Base-by-base conservation (phyloP, 2,329 filamentous ascomycete genomes). In the Coniochaeta sp. region DNA sequence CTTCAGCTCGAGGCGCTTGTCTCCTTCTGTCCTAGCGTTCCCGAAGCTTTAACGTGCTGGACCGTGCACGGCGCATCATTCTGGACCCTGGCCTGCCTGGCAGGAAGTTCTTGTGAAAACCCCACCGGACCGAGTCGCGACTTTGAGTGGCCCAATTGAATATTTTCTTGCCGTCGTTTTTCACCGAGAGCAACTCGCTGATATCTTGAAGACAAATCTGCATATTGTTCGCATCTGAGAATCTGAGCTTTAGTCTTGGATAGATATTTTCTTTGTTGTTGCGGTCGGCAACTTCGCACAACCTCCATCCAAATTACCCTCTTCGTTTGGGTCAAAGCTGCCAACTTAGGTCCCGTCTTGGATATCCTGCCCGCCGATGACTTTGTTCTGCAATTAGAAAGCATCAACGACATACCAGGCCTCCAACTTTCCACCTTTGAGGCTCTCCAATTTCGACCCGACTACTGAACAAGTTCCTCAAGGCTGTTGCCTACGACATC, bases 91-190 rank as follows among this genome's bases (percentile, higher is more conserved):
- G 40, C 14, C 8, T 22, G n/a, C 43, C 11, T 47, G 43, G 19
- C 19, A 47, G 22, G 34, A 3, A 14, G 34, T 47, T 47, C 22
- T 16, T 26, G 2, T 36, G 34, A 11, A 22, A 26, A 22, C 44
- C 24, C 47, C 47, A 52, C 47, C 26, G 3, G 22, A 7, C 17
- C 26, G 47, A 52, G 22, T 52, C 47, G 47, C 26, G 24, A n/a
- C 22, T 17, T 26, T 14, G 43, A 31, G 24, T 52, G 44, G 44
- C 24, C 44, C n/a, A 26, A n/a, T 22, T 47, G 47, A 52, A 52
- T 52, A 52, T 52, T 52, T 52, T 52, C 47, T n/a, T 52, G 47
- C 47, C 47, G 34, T 52, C 59, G 62, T 58, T 60, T 61, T 60
- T 63, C 54, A 38, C 17, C 57, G 6, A 36, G 6, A 22, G 24